Evolutionary conservation across 75 land plant genomes (phyloP), one percentile per base, ranked within the genome.

Genomic region (Pseudotsuga menziesii): DNA sequence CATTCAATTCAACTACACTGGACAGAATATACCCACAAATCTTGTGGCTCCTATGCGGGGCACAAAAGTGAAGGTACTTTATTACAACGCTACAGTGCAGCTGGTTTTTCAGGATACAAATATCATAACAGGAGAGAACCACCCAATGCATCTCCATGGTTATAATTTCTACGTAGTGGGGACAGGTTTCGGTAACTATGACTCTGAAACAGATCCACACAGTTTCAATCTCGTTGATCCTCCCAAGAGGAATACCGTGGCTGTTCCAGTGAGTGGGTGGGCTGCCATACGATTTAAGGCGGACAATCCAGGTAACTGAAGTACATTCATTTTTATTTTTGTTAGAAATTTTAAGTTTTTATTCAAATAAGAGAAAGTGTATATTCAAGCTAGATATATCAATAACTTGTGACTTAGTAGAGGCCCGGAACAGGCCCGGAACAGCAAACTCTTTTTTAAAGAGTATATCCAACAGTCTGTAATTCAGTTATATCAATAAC

Each of bases 61-160:
- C 25, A 80, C 82, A 4, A 78, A 32, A 32, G 81, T 73, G 11
- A 52, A 22, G 4, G 58, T 73, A 15, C 75, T 79, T 0, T n/a
- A 25, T 15, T 82, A 56, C 62, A 59, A 59, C 22, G 44, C 76
- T 20, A 73, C 57, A 35, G 78, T 83, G 54, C 73, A 83, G 58
- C 44, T 83, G 57, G 59, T 83, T 25, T 66, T 83, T 16, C 85
- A 81, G 77, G 85, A 81, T 60, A 83, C 85, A 27, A 52, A 57
- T 19, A 59, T 76, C 27, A 29, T 60, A 63, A 54, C 32, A 20
- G 58, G 44, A 35, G 85, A 83, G 19, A 76, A 29, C 77, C 85
- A 82, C 58, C 85, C 85, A 7, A 57, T 83, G 69, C 85, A 83
- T 29, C 84, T 83, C 16, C 85, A 83, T 76, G 85, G 85, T 26